These are phyloP conservation scores for Hanseniaspora uvarum DNA, from an alignment of 1,139 yeast genomes.

Conservation along the genomic window DNA sequence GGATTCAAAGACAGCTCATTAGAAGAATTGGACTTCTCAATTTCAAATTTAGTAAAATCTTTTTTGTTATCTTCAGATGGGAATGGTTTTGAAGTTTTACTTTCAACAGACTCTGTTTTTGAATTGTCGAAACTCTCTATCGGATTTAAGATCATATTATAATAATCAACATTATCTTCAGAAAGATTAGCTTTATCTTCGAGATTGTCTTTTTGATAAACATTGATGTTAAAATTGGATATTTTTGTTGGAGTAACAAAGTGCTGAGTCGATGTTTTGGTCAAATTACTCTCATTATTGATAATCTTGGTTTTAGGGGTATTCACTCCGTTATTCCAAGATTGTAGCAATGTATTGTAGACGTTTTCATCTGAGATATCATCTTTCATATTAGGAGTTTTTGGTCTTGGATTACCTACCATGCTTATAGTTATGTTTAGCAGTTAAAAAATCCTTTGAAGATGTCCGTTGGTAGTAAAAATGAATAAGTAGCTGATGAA, in stretches of 20 bases:
- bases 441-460: too few species aligned
- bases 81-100: neutral
- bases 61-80: neutral
- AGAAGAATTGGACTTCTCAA: neutral
- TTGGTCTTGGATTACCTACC: conserved; percentile 2
- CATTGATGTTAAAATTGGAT: neutral
- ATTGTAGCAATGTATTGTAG: conserved; percentile 4
- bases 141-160: neutral
- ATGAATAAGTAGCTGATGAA: too few species aligned
- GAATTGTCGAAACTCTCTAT: neutral
- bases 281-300: neutral
- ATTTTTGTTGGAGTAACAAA: conserved; percentile 14
- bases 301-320: neutral
- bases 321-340: conserved; percentile 2
- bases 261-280: neutral
- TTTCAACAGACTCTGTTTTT: neutral
- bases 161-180: neutral
- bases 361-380: conserved; percentile 11
- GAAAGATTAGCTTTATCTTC: neutral
- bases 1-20: neutral
- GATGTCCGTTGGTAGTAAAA: too few species aligned
- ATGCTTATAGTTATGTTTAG: too few species aligned
- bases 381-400: neutral
- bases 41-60: too few species aligned
- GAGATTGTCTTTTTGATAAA: neutral